phyloP scores from a whole-genome alignment of 768 basidiomycete species.

The Boletellus sp. region DNA sequence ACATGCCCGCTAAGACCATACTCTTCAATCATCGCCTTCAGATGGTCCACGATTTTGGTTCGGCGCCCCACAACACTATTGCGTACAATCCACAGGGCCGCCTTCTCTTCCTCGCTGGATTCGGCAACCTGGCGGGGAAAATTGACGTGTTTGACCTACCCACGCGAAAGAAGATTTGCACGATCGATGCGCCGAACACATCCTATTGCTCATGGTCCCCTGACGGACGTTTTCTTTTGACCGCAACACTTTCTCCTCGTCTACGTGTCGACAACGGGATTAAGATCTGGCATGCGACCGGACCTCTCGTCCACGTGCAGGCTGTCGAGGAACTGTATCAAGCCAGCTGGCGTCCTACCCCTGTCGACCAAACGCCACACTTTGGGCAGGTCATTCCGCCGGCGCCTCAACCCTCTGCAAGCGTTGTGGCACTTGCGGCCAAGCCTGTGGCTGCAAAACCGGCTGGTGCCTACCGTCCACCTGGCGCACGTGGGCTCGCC shows the following conservation, averaged over 20 bases:
- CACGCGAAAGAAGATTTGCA: conserved; percentile 71
- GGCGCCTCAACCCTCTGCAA: conserved; percentile 62
- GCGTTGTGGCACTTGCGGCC: conserved; percentile 50
- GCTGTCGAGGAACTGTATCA: conserved; percentile 87
- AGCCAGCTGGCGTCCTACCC: conserved; percentile 74
- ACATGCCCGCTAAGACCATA: conserved; percentile 93
- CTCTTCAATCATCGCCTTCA: conserved; percentile 90
- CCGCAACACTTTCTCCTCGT: conserved; percentile 93
- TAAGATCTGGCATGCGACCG: conserved; percentile 92
- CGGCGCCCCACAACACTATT: conserved; percentile 87
- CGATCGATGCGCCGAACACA: conserved; percentile 88
- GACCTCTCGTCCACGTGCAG: conserved; percentile 83
- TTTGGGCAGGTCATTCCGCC: conserved; percentile 67
- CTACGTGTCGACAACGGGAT: conserved; percentile 96
- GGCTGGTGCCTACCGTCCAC: conserved; percentile 89
- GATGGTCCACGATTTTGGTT: conserved; percentile 85
- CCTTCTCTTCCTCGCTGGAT: conserved; percentile 85
- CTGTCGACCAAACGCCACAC: conserved; percentile 57
- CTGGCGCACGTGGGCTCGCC: conserved; percentile 84
- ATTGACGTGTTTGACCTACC: conserved; percentile 91
- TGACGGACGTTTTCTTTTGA: conserved; percentile 88
- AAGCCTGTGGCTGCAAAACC: conserved; percentile 62
- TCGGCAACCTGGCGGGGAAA: conserved; percentile 94
- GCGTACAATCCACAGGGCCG: conserved; percentile 93
- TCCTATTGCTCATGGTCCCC: conserved; percentile 95